phyloP scores from a whole-genome alignment of 306 rosid species.

The Cajanus cajan region DNA sequence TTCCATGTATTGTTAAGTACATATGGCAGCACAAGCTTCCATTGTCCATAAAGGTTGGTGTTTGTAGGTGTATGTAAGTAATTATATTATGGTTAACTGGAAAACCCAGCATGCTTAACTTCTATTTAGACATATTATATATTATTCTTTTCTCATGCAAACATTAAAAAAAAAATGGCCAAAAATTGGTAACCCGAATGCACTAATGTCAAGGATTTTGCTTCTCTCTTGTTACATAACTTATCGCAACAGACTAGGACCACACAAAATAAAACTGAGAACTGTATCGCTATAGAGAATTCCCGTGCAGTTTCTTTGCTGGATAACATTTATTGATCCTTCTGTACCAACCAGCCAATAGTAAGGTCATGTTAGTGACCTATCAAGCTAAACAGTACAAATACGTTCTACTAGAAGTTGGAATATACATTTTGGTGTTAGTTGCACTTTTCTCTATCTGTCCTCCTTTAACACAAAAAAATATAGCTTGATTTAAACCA shows the following conservation, averaged over 20 bases:
- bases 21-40: not conserved
- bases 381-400: slow-evolving; percentile 22
- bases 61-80: not conserved
- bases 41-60: too few relatives aligned
- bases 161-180: not conserved
- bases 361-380: slow-evolving; percentile 36
- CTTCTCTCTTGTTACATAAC: not conserved
- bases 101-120: not conserved
- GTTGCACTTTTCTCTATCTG: not conserved
- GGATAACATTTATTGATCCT: slow-evolving; percentile 31
- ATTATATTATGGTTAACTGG: not conserved
- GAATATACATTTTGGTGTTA: not conserved
- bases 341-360: slow-evolving; percentile 25
- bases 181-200: not conserved
- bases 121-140: not conserved
- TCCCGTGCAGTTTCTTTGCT: slow-evolving; percentile 24
- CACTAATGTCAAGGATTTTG: not conserved
- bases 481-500: not conserved
- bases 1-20: not conserved
- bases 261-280: slow-evolving; percentile 5
- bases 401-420: slow-evolving; percentile 18
- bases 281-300: slow-evolving; percentile 14
- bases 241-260: slow-evolving; percentile 19
- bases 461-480: not conserved
- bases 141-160: not conserved